A percentile compares a stretch with the other conserved stretches of the same genome.
Evolutionary conservation across 495 filamentous ascomycete species (phyloP).

Genomic region (Aspergillus olivimuriae): DNA sequence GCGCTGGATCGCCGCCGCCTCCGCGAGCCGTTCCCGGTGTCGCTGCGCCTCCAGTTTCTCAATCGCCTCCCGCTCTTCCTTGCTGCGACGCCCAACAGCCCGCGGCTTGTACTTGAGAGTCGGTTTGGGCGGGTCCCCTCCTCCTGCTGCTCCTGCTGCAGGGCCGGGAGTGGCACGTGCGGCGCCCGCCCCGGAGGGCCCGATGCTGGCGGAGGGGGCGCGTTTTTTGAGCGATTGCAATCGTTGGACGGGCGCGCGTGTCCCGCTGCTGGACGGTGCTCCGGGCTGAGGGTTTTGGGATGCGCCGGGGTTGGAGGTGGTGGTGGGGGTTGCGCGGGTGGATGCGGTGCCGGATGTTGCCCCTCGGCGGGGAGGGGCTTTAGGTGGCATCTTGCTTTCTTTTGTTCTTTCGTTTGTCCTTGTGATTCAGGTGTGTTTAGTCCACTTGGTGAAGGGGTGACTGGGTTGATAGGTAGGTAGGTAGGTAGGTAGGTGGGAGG

Average conservation of each 20-base stretch:
- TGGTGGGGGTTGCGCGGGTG: constrained; percentile 3
- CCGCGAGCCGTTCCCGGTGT: constrained; percentile 36
- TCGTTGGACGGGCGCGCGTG: constrained; percentile 35
- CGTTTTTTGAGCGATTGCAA: constrained; percentile 40
- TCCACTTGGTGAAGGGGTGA: no score
- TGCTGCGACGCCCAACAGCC: constrained; percentile 39
- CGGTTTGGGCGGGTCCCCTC: constrained; percentile 28
- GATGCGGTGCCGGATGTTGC: constrained; percentile 11
- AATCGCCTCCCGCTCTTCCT: constrained; percentile 47
- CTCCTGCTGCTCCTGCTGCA: constrained; percentile 14
- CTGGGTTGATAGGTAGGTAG: not conserved
- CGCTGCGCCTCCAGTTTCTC: constrained; percentile 43
- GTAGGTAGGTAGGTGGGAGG: not conserved
- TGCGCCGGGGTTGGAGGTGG: constrained; percentile 4
- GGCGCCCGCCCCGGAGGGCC: not conserved
- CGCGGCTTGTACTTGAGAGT: constrained; percentile 45
- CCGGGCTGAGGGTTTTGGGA: not conserved
- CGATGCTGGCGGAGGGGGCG: constrained; percentile 32
- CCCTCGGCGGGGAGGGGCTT: constrained; percentile 31
- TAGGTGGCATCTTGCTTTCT: constrained; percentile 37
- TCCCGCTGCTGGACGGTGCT: not conserved
- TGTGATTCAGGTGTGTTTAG: no score
- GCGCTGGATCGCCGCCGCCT: constrained; percentile 38
- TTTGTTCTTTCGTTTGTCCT: no score
- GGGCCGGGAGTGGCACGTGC: constrained; percentile 8